Conservation (phyloP, 2,329 filamentous ascomycete species). For the Sarocladium oryzae region DNA sequence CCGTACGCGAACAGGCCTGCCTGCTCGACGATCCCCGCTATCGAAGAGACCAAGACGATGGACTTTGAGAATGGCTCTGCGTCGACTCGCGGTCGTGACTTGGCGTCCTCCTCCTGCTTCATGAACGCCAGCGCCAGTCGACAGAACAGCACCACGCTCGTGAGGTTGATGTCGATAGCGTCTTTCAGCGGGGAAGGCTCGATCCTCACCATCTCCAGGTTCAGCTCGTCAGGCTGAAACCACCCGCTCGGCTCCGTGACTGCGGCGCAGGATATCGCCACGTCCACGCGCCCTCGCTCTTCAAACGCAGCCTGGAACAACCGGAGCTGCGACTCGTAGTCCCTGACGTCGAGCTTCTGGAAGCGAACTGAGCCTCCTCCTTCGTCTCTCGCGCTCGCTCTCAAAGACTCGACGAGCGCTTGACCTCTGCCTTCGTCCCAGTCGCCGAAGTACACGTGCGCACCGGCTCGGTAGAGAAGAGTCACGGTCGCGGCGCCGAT, state of each 20-base stretch:
- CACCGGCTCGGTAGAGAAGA: not conserved
- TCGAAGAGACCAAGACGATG: constrained; percentile 4
- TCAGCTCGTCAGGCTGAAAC: not conserved
- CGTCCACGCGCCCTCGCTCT: not conserved
- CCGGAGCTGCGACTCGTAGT: not conserved
- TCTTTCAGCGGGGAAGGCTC: not conserved
- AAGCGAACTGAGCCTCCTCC: not conserved
- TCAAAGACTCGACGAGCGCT: not conserved
- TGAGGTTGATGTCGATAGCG: not conserved
- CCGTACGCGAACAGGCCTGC: not conserved
- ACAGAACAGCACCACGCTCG: not conserved
- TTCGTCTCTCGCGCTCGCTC: not conserved
- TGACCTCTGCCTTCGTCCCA: not conserved
- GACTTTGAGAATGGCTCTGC: not conserved
- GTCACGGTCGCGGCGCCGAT: constrained; percentile 2
- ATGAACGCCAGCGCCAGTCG: constrained; percentile 1
- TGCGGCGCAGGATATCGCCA: not conserved
- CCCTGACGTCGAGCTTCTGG: constrained; percentile 2
- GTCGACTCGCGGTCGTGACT: not conserved
- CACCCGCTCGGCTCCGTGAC: constrained; percentile 1
- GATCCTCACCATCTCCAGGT: not conserved
- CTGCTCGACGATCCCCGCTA: not conserved
- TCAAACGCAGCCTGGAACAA: not conserved
- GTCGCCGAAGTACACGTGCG: constrained; percentile 2
- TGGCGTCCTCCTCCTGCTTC: not conserved